Conservation (phyloP, 805 yeast genomes). For the Komagataella phaffii region DNA sequence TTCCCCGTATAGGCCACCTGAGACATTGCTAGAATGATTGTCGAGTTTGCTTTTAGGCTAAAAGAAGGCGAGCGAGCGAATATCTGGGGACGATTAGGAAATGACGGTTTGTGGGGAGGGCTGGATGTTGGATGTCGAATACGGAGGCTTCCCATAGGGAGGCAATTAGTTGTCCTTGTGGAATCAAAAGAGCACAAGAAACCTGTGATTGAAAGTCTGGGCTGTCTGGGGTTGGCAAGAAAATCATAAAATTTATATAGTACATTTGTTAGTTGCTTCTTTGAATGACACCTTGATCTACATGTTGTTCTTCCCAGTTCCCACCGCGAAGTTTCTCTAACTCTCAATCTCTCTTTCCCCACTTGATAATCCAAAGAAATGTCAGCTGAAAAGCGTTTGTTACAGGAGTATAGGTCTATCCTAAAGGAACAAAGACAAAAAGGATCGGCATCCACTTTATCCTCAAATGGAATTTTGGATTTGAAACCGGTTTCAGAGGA, state of each 20-base stretch:
- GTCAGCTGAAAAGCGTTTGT: constrained; percentile 17
- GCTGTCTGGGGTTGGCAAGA: too few relatives aligned
- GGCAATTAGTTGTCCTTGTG: too few relatives aligned
- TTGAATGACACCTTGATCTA: too few relatives aligned
- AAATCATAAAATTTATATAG: too few relatives aligned
- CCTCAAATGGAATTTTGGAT: constrained; percentile 19
- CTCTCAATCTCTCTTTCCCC: not conserved
- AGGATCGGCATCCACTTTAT: constrained; percentile 7
- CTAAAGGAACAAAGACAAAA: constrained; percentile 13
- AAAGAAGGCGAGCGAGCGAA: not conserved
- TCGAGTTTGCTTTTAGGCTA: not conserved
- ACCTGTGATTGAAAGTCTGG: too few relatives aligned
- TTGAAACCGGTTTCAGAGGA: constrained; percentile 30
- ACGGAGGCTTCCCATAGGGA: too few relatives aligned
- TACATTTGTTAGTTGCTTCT: too few relatives aligned
- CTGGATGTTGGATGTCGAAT: not conserved
- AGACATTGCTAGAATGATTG: not conserved
- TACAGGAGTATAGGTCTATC: constrained; percentile 20
- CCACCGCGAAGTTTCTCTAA: not conserved
- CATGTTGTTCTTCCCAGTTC: too few relatives aligned
- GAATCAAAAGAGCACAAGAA: too few relatives aligned
- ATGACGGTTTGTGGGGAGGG: not conserved
- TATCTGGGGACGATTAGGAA: not conserved
- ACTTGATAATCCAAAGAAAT: not conserved
- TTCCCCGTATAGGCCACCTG: not conserved